These are phyloP conservation scores for Nitzschia sp. DNA, from an alignment of 108 stramenopile genomes.

Conservation along the genomic window DNA sequence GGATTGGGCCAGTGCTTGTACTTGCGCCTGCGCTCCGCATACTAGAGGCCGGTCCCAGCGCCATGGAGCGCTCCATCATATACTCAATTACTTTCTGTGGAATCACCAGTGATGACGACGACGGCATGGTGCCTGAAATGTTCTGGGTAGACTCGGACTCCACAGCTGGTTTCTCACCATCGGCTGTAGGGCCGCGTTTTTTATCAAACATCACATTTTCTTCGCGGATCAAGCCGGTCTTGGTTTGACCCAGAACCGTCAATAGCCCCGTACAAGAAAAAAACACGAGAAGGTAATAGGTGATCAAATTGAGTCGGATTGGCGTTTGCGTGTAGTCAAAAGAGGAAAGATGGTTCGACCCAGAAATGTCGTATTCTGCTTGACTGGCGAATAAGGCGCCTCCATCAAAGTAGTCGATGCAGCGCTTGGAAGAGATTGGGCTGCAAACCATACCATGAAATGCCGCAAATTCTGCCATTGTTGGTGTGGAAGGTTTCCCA, in stretches of 20 bases:
- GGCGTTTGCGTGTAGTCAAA: not conserved
- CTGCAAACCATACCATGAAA: slow-evolving; percentile 15
- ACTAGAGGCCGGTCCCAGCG: not conserved
- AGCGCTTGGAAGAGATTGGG: not conserved
- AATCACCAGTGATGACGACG: not conserved
- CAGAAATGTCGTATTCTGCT: not conserved
- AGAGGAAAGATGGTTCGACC: not conserved
- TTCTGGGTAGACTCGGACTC: not conserved
- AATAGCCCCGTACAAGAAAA: not conserved
- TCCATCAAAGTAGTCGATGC: slow-evolving; percentile 6
- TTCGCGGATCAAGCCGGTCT: not conserved
- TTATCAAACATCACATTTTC: not conserved
- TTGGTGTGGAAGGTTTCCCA: no score
- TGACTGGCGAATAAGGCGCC: slow-evolving; percentile 9
- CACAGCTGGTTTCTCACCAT: not conserved
- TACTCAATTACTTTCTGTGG: slow-evolving; percentile 1
- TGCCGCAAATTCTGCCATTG: not conserved
- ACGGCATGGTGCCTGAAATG: not conserved
- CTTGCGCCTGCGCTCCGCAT: not conserved
- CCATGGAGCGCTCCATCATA: not conserved
- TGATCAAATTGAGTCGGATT: not conserved
- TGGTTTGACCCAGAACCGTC: slow-evolving; percentile 5
- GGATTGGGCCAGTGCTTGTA: not conserved
- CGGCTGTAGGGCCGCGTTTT: not conserved
- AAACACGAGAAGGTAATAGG: slow-evolving; percentile 2